Evolutionary conservation across 2,329 filamentous ascomycete species (phyloP), one percentile per base, ranked within the genome.

Genomic region (Phaeosphaeria sp.): DNA sequence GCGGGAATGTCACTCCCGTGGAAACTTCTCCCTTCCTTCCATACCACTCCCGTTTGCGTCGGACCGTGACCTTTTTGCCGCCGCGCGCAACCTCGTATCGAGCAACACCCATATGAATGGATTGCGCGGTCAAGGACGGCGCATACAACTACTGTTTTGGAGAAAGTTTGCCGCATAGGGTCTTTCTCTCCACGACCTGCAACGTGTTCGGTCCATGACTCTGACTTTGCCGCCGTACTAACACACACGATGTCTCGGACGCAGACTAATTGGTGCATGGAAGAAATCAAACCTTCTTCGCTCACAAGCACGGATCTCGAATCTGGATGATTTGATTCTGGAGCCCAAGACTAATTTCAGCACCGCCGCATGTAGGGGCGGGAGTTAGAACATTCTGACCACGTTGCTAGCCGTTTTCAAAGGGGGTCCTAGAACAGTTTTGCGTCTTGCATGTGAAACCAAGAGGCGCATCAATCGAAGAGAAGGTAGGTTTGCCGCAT

Each of bases 1-100:
- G 30, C 30, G 30, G 40, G 40, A 43, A 20, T 43, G 40, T 43
- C 20, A 33, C 27, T 55, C 47, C 55, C 47, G 44, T 57, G 48
- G 59, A 61, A 61, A 50, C 17, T 61, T 61, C 59, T 59, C 51
- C 59, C 56, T 52, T 56, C 50, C 59, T 61, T 59, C 56, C 59
- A 59, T 55, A 55, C 46, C 44, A 36, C 11, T 7, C 30, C 30
- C 30, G 30, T 36, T 36, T 36, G 30, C 30, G 11, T 36, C 30
- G 30, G 30, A 36, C 11, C 33, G 27, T n/a, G 13, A 5, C 7
- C 18, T 13, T 20, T 46, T 27, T 25, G 44, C 22, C 20, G 44
- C n/a, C 9, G 9, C 21, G 43, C 24, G 21, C 21, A 13, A 27
- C 51, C 46, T 57, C 55, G 55, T 50, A 30, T 50, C 55, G 51